A percentile compares a stretch with the other conserved stretches of the same genome.
Evolutionary conservation across 2,329 filamentous ascomycete species (phyloP).

Genomic region (Nemania bipapillata): DNA sequence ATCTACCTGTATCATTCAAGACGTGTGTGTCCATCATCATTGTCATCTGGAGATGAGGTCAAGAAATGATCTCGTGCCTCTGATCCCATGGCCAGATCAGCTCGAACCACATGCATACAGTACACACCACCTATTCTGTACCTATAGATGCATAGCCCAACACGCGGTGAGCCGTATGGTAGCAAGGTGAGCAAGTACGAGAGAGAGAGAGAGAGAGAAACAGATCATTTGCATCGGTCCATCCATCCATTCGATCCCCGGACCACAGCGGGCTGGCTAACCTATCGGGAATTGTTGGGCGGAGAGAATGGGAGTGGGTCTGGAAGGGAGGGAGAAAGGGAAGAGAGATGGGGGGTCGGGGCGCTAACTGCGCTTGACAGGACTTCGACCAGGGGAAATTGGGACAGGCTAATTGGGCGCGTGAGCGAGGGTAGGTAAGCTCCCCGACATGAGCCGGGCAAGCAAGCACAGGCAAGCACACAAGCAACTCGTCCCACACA

Average conservation of each 20-base stretch:
- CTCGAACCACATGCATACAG: slow-evolving; percentile 1
- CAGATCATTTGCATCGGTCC: not conserved
- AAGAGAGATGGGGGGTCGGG: too few relatives aligned
- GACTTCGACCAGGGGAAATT: not conserved
- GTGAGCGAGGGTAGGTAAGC: not conserved
- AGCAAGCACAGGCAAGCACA: too few relatives aligned
- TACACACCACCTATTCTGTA: too few relatives aligned
- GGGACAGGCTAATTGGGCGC: not conserved
- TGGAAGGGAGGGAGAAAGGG: too few relatives aligned
- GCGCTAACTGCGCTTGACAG: slow-evolving; percentile 30
- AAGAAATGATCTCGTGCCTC: not conserved
- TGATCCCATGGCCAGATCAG: slow-evolving; percentile 12
- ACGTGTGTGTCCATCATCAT: not conserved
- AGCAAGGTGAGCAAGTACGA: slow-evolving; percentile 23
- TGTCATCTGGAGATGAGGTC: not conserved
- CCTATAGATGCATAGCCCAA: not conserved
- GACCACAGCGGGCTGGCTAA: not conserved
- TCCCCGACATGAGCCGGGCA: not conserved
- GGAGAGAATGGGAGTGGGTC: not conserved
- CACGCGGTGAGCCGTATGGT: slow-evolving; percentile 22
- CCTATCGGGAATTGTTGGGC: not conserved
- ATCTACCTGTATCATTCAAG: too few relatives aligned
- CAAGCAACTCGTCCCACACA: slow-evolving; percentile 18
- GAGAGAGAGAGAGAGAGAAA: not conserved
- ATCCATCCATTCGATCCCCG: not conserved